phyloP scores from a whole-genome alignment of 1,139 yeast genomes.

The Nakaseomyces uthaithaninus region DNA sequence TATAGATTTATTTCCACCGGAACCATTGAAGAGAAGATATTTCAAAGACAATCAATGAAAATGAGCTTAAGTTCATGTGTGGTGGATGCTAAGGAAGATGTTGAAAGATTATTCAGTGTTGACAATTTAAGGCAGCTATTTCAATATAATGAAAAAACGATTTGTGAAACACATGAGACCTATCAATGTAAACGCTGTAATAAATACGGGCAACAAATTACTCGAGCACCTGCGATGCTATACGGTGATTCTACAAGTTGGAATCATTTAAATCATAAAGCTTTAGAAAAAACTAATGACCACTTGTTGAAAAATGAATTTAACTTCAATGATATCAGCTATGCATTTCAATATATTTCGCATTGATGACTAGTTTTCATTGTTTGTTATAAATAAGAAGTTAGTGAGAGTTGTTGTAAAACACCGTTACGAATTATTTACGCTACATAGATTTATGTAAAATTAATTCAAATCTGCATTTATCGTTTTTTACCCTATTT shows the following conservation, averaged over 20 bases:
- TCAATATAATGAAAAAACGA: conserved; percentile 56
- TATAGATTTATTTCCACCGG: conserved; percentile 92
- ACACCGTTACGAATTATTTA: too few relatives aligned
- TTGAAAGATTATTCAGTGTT: conserved; percentile 80
- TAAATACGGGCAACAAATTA: conserved; percentile 52
- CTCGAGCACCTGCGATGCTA: conserved; percentile 76
- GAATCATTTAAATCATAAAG: conserved; percentile 74
- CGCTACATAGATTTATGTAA: too few relatives aligned
- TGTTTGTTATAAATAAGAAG: too few relatives aligned
- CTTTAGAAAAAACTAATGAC: conserved; percentile 63
- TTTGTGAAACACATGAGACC: conserved; percentile 89
- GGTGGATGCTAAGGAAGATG: conserved; percentile 93
- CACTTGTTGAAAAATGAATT: conserved; percentile 66
- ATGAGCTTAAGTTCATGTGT: conserved; percentile 89
- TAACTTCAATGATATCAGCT: conserved; percentile 61
- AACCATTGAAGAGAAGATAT: conserved; percentile 90
- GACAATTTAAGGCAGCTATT: conserved; percentile 74
- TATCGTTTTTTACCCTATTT: too few relatives aligned
- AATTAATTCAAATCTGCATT: too few relatives aligned
- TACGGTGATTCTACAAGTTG: conserved; percentile 98
- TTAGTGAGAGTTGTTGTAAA: too few relatives aligned
- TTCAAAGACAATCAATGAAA: conserved; percentile 95
- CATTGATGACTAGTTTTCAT: too few relatives aligned
- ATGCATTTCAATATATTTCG: conserved; percentile 88
- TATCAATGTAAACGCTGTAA: conserved; percentile 78